phyloP scores from a whole-genome alignment of 495 filamentous ascomycete species.

The Aspergillus ellipticus region DNA sequence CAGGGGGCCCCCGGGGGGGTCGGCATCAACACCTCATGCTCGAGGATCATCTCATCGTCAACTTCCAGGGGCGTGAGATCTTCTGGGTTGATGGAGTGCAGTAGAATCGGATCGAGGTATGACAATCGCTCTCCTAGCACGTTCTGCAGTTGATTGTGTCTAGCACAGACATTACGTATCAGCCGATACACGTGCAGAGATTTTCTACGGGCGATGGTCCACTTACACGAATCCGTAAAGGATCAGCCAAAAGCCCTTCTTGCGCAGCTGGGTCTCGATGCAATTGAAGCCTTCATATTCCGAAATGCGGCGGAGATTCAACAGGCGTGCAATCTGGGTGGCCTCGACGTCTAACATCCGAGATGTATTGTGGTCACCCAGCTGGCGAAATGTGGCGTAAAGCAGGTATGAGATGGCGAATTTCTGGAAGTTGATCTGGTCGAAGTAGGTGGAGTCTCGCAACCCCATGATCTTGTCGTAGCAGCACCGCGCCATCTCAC shows the following conservation, averaged over 20 bases:
- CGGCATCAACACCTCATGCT: constrained; percentile 16
- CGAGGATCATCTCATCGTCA: constrained; percentile 23
- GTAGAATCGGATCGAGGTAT: constrained; percentile 16
- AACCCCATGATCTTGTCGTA: constrained; percentile 13
- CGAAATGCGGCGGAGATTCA: constrained; percentile 19
- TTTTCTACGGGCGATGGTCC: not conserved
- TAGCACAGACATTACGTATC: not conserved
- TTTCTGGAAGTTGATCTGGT: constrained; percentile 24
- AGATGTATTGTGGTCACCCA: constrained; percentile 23
- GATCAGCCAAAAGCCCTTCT: constrained; percentile 35
- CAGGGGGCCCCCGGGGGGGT: not conserved
- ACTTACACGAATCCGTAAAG: constrained; percentile 25
- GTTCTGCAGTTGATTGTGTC: constrained; percentile 21
- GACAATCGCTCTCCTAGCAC: constrained; percentile 16
- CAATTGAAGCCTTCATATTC: constrained; percentile 21
- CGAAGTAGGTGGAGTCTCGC: constrained; percentile 16
- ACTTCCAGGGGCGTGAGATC: constrained; percentile 22
- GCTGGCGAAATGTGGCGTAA: constrained; percentile 17
- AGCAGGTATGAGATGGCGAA: constrained; percentile 22
- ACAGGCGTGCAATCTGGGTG: constrained; percentile 22
- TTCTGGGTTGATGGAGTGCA: constrained; percentile 19
- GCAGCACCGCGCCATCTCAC: constrained; percentile 20
- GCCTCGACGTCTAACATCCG: constrained; percentile 23
- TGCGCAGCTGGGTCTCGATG: constrained; percentile 40
- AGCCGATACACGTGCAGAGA: not conserved